Evolutionary conservation across 1,284 basidiomycete species (phyloP).

Genomic region (Sphaerobolus stellatus): DNA sequence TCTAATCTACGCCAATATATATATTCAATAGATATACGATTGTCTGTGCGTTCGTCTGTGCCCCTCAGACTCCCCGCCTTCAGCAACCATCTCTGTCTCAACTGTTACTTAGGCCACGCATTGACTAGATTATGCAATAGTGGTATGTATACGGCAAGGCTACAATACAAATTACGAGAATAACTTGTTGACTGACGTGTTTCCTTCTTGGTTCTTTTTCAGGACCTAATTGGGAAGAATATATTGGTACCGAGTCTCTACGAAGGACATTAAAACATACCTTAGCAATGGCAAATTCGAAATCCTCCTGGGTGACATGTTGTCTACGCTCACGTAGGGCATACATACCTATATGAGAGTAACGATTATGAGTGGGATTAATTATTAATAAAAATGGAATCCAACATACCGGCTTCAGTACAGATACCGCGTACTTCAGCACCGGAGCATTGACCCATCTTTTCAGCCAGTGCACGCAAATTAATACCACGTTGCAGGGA

Average conservation of each 20-base stretch:
- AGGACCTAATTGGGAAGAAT: slow-evolving; percentile 53
- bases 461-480: slow-evolving; percentile 90
- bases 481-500: slow-evolving; percentile 97
- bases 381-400: not conserved
- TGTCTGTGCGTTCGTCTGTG: too few relatives aligned
- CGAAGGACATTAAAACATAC: slow-evolving; percentile 33
- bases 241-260: slow-evolving; percentile 4
- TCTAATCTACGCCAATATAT: too few relatives aligned
- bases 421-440: slow-evolving; percentile 98
- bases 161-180: slow-evolving; percentile 65
- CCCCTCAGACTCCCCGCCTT: too few relatives aligned
- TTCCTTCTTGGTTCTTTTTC: slow-evolving; percentile 91
- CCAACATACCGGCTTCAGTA: slow-evolving; percentile 85
- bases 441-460: slow-evolving; percentile 99
- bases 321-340: slow-evolving; percentile 92
- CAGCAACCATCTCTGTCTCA: too few relatives aligned
- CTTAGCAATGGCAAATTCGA: slow-evolving; percentile 98
- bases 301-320: slow-evolving; percentile 98
- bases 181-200: slow-evolving; percentile 87
- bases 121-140: too few relatives aligned
- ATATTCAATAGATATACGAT: too few relatives aligned
- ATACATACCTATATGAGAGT: slow-evolving; percentile 76
- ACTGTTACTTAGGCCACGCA: too few relatives aligned
- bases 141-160: too few relatives aligned
- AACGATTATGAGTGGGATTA: slow-evolving; percentile 6